Evolutionary conservation across 768 basidiomycete species (phyloP), one percentile per base, ranked within the genome.

Genomic region (Lactifluus rugatus): DNA sequence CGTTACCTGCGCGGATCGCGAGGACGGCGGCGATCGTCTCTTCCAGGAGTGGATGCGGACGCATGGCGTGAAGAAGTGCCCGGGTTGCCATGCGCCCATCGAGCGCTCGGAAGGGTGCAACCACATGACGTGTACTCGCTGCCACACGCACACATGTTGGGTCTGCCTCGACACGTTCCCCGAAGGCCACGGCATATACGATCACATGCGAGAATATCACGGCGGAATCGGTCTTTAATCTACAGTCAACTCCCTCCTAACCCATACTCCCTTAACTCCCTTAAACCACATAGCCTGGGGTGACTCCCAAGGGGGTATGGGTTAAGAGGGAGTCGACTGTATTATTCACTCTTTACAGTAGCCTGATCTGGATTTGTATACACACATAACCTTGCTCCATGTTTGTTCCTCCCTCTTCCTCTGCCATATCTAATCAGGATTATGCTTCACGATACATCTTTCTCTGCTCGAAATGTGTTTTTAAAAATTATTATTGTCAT

Each of bases 91-190:
- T 54, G 76, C 78, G 7, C 75, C 78, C 6, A 89, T 92, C 62
- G 86, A 91, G 70, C 81, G 84, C 41, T 73, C 72, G 28, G 84
- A 82, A 61, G 89, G 89, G 0, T 92, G 89, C 70, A 86, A 92
- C 70, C 89, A 92, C 68, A 82, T 92, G 77, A 83, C 80, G n/a
- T 92, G 89, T 69, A 75, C 75, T 0, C 76, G 78, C 32, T 92
- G 89, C 68, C 77, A 80, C 63, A 82, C 85, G 0, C 89, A 92
- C 67, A 84, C 83, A 1, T 92, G 89, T 58, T 91, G 89, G 89
- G 81, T 81, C 23, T 92, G 89, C 68, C 64, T 87, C 68, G 70
- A 77, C 69, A 87, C 84, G 42, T 91, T 89, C 70, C 77, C 79
- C 0, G 73, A 75, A 36, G 83, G 85, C 2, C 72, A 81, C 14